Conservation (phyloP, 1,139 yeast genomes). For the Nakaseomyces uthaithaninus region DNA sequence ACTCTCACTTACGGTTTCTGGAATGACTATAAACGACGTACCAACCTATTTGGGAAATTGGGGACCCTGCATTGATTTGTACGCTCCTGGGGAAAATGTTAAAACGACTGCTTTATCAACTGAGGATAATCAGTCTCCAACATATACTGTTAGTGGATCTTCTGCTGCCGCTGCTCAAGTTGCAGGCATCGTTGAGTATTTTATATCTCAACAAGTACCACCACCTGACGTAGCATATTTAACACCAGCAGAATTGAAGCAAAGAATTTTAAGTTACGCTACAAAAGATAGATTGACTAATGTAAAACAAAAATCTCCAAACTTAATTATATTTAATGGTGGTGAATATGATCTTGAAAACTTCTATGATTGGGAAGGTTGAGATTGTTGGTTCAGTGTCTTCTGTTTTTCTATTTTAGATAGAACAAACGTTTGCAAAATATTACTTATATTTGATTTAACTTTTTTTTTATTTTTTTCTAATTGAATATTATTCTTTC, state of each 20-base stretch:
- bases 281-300: neutral
- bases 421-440: too few relatives aligned
- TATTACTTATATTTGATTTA: too few relatives aligned
- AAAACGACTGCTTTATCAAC: conserved; percentile 36
- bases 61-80: conserved; percentile 78
- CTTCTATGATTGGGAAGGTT: conserved; percentile 2
- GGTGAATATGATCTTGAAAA: neutral
- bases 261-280: neutral
- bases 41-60: conserved; percentile 76
- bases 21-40: conserved; percentile 63
- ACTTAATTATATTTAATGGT: conserved; percentile 2
- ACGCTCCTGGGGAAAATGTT: conserved; percentile 77
- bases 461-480: too few relatives aligned
- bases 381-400: too few relatives aligned
- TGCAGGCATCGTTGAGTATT: conserved; percentile 83
- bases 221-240: conserved; percentile 38
- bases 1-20: conserved; percentile 73
- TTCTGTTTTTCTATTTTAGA: too few relatives aligned
- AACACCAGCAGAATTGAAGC: neutral
- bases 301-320: neutral
- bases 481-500: too few relatives aligned
- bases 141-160: conserved; percentile 91
- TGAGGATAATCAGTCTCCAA: conserved; percentile 54
- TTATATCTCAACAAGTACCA: conserved; percentile 75
- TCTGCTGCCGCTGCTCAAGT: conserved; percentile 99